Percentiles rank a stretch among this genome's conserved stretches.
Evolutionary conservation across 2,329 filamentous ascomycete species (phyloP).

Genomic region (Ophiostoma himal-ulmi): DNA sequence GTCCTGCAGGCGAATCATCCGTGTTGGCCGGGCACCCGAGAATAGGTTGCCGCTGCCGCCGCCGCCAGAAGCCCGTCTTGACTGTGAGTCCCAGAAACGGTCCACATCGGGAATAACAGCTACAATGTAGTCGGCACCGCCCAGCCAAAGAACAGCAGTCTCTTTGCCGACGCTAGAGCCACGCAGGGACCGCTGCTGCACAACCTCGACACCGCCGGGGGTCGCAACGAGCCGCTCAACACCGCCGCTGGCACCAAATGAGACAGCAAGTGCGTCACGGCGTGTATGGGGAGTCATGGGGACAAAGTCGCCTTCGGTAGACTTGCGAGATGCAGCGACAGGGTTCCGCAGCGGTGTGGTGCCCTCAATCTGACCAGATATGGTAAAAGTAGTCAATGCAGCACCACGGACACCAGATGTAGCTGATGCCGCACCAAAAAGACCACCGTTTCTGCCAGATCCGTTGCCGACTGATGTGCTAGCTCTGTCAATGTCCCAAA

Average conservation of each 20-base stretch:
- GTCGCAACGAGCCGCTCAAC: slow-evolving; percentile 49
- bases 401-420: slow-evolving; percentile 51
- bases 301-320: slow-evolving; percentile 46
- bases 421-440: slow-evolving; percentile 42
- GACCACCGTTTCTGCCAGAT: slow-evolving; percentile 23
- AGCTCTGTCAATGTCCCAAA: slow-evolving; percentile 60
- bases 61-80: slow-evolving; percentile 46
- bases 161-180: slow-evolving; percentile 45
- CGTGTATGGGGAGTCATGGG: slow-evolving; percentile 60
- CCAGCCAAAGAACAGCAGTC: slow-evolving; percentile 52
- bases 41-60: slow-evolving; percentile 44
- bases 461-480: slow-evolving; percentile 32
- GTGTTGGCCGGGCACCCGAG: slow-evolving; percentile 48
- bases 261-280: slow-evolving; percentile 45
- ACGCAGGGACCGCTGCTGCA: slow-evolving; percentile 40
- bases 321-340: slow-evolving; percentile 33
- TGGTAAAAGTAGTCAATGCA: slow-evolving; percentile 52
- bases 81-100: slow-evolving; percentile 56
- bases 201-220: slow-evolving; percentile 48
- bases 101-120: slow-evolving; percentile 51
- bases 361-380: slow-evolving; percentile 56
- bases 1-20: slow-evolving; percentile 52
- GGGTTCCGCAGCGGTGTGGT: slow-evolving; percentile 50
- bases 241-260: slow-evolving; percentile 39
- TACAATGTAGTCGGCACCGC: slow-evolving; percentile 48